Base-by-base conservation (phyloP, 192 early-diverging fungal genomes). In the Rhizoclosmatium sp. region DNA sequence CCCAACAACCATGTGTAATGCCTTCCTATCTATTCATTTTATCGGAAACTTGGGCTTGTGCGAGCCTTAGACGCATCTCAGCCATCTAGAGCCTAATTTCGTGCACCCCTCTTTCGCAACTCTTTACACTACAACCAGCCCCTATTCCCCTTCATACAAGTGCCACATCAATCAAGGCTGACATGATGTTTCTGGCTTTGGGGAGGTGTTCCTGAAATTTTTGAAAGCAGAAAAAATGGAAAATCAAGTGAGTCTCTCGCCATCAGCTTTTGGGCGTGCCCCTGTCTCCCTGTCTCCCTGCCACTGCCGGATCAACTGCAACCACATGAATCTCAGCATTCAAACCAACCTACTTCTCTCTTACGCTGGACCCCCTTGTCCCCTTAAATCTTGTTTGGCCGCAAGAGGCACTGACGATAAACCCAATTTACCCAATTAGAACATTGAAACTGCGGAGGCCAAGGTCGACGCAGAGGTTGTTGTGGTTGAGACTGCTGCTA, bases 191-290 rank as follows among this genome's bases (percentile, higher is more conserved):
- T 31, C 31, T 31, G 31, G 31, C 31, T 31, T 31, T 31, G 31
- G 54, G 54, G 54, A 14, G 54, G 54, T 9, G 54, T 9, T 56
- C 54, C 54, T 14, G 10, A 56, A 56, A 56, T 14, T 65, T 40
- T 65, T 31, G 9, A 65, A 65, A n/a, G 9, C 16, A 10, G 31
- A 65, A 65, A 65, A n/a, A 10, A 65, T 65, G 62, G 62, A 40
- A 65, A 65, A 65, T 65, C 62, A 65, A 23, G 62, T 65, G 62
- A 10, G 62, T 23, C 31, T 10, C n/a, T 65, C 54, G 54, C 54
- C 54, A 56, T 56, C 54, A n/a, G 10, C 54, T n/a, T 65, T 65
- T 31, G 16, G 16, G 39, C n/a, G 9, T 65, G 16, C 23, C 9
- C 62, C 62, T 31, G 39, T 0, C 39, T n/a, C 14, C 39, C 39